Conservation (phyloP, 805 yeast species). For the Candida maltosa region DNA sequence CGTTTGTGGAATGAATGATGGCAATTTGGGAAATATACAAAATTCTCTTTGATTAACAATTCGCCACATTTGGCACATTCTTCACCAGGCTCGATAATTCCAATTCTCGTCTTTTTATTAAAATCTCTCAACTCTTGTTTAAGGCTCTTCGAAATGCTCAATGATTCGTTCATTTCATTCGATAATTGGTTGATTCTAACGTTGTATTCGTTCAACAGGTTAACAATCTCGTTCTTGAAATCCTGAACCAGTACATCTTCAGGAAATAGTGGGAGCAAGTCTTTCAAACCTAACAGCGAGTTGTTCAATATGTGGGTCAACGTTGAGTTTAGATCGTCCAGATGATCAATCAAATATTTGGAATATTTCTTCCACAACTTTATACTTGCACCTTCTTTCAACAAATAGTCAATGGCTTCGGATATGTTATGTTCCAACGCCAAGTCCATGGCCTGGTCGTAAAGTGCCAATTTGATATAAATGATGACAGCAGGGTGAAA, state of each 20-base stretch:
- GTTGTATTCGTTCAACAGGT: constrained; percentile 74
- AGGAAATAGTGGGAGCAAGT: constrained; percentile 80
- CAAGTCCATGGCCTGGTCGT: constrained; percentile 76
- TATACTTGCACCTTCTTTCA: constrained; percentile 32
- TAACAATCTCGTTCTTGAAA: constrained; percentile 78
- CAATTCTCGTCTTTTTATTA: constrained; percentile 35
- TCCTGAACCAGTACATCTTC: constrained; percentile 78
- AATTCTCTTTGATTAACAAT: constrained; percentile 63
- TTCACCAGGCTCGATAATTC: constrained; percentile 77
- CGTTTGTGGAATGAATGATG: constrained; percentile 87
- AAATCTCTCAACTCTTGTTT: constrained; percentile 54
- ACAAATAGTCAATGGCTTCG: constrained; percentile 23
- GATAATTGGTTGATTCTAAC: constrained; percentile 61
- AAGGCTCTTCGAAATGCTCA: constrained; percentile 56
- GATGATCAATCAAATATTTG: constrained; percentile 37
- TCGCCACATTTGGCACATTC: constrained; percentile 72
- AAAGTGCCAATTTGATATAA: constrained; percentile 59
- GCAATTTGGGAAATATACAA: constrained; percentile 82
- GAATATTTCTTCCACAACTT: constrained; percentile 72
- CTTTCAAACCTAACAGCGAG: constrained; percentile 62
- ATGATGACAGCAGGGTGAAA: constrained; percentile 68
- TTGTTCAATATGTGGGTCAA: constrained; percentile 25
- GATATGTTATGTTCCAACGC: constrained; percentile 62
- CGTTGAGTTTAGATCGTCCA: constrained; percentile 17
- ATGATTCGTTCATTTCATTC: constrained; percentile 71